phyloP scores from a whole-genome alignment of 2,329 filamentous ascomycete genomes.

The Colletotrichum lindemuthianum region DNA sequence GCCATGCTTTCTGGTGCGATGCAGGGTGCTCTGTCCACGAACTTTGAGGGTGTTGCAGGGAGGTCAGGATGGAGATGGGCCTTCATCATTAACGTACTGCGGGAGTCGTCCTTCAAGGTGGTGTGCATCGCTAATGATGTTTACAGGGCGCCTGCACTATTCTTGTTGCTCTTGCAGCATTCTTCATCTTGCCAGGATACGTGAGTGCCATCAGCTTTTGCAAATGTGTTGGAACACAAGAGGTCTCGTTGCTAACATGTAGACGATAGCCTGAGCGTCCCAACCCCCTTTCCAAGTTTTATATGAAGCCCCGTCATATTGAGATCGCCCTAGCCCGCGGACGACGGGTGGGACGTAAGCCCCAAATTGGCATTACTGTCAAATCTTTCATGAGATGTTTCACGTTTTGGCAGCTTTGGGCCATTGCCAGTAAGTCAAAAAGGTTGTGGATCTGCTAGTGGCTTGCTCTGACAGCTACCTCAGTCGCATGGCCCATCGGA shows the following conservation, averaged over 20 bases:
- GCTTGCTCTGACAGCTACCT: background rate
- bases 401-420: conserved; percentile 27
- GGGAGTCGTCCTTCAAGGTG: no score
- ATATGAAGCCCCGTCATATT: conserved; percentile 17
- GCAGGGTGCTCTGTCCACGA: conserved; percentile 62
- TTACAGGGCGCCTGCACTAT: conserved; percentile 19
- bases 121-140: rapidly evolving
- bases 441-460: rapidly evolving
- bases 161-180: conserved; percentile 18
- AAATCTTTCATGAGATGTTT: conserved; percentile 28
- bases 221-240: background rate
- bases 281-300: conserved; percentile 23
- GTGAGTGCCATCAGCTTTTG: background rate
- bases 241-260: background rate
- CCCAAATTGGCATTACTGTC: conserved; percentile 24
- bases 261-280: conserved; percentile 17
- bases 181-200: conserved; percentile 25
- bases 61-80: conserved; percentile 52
- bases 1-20: conserved; percentile 67
- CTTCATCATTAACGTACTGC: conserved; percentile 49
- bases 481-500: conserved; percentile 27
- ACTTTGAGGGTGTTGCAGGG: conserved; percentile 59
- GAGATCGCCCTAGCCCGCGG: conserved; percentile 22
- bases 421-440: conserved; percentile 11
- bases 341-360: conserved; percentile 15